These are phyloP conservation scores for Neurospora sp. DNA, from an alignment of 495 filamentous ascomycete genomes.

Conservation along the genomic window DNA sequence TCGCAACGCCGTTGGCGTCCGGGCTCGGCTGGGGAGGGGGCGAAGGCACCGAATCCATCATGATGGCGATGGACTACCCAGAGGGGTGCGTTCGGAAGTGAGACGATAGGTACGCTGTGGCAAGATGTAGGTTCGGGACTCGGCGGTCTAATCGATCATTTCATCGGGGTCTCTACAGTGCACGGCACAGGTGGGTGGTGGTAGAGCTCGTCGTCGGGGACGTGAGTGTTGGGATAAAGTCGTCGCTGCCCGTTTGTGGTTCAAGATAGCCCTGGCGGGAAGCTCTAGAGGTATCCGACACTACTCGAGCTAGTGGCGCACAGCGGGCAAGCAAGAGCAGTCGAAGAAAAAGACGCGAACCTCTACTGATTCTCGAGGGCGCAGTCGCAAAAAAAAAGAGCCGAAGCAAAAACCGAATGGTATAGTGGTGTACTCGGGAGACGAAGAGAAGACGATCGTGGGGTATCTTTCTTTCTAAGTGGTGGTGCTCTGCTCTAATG, in stretches of 20 bases:
- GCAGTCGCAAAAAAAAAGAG: neutral
- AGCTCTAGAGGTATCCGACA: neutral
- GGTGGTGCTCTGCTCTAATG: neutral
- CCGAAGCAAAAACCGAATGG: neutral
- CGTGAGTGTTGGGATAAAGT: neutral
- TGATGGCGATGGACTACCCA: conserved; percentile 2
- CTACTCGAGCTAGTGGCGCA: neutral
- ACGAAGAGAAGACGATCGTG: neutral
- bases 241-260: neutral
- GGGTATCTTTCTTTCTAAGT: neutral
- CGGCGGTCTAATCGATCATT: neutral
- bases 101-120: neutral
- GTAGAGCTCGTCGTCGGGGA: neutral
- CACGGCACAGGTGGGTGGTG: neutral
- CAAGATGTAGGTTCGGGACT: neutral
- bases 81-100: neutral
- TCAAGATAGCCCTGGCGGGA: neutral
- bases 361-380: neutral
- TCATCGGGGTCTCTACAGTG: neutral
- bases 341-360: neutral
- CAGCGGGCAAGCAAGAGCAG: neutral
- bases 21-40: conserved; percentile 28
- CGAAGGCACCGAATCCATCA: conserved; percentile 39
- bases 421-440: neutral
- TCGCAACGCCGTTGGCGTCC: conserved; percentile 32